Percentiles rank a stretch among this genome's conserved stretches.
These are phyloP conservation scores for Ceratobasidium sp. DNA, from an alignment of 1,284 basidiomycete genomes.

Conservation along the genomic window DNA sequence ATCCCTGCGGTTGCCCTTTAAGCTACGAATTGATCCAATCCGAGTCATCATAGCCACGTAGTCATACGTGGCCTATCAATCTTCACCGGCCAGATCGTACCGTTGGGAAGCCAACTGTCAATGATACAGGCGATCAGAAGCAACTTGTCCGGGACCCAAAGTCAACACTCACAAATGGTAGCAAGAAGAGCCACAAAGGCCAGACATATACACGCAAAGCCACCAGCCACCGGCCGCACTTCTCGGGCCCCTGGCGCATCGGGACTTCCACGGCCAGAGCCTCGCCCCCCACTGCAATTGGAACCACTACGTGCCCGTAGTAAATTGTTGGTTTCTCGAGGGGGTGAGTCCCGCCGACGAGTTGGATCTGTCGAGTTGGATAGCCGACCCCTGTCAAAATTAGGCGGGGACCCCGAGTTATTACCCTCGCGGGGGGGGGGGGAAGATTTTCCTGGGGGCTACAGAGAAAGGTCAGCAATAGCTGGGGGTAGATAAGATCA, in stretches of 20 bases:
- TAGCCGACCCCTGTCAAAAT: not conserved
- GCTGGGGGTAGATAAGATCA: too few relatives aligned
- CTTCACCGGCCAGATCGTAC: not conserved
- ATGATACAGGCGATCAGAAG: not conserved
- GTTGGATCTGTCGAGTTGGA: not conserved
- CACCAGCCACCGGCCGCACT: too few relatives aligned
- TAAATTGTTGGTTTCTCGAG: not conserved
- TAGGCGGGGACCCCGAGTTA: not conserved
- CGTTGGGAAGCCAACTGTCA: not conserved
- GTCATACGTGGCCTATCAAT: not conserved
- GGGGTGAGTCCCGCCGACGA: not conserved
- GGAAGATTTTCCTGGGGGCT: too few relatives aligned
- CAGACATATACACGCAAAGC: not conserved
- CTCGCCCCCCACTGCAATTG: not conserved
- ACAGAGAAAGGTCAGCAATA: too few relatives aligned
- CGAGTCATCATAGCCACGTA: too few relatives aligned
- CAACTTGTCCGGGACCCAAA: not conserved
- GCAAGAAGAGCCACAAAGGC: not conserved
- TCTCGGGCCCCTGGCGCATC: not conserved
- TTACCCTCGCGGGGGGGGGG: not conserved
- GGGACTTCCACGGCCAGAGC: not conserved
- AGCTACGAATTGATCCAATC: too few relatives aligned
- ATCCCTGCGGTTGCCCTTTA: too few relatives aligned
- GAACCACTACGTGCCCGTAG: not conserved
- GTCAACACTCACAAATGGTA: not conserved